phyloP scores from a whole-genome alignment of 2,329 filamentous ascomycete species.

The Thelonectria olida region DNA sequence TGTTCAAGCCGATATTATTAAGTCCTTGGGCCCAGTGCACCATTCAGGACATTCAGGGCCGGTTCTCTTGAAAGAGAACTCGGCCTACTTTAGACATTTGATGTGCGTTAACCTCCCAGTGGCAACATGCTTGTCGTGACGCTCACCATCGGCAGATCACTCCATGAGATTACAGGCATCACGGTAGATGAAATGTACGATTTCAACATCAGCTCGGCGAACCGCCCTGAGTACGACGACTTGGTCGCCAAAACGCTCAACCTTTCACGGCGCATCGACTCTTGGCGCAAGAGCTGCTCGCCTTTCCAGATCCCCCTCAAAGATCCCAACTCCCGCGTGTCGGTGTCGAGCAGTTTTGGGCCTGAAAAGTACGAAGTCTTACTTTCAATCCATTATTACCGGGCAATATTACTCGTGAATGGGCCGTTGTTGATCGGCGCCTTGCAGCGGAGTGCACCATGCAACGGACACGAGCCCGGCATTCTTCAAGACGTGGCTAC shows the following conservation, averaged over 20 bases:
- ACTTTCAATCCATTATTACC: conserved; percentile 57
- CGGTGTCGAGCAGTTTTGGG: conserved; percentile 8
- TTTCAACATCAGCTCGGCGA: conserved; percentile 30
- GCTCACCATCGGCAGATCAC: conserved; percentile 13
- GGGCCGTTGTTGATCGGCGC: conserved; percentile 24
- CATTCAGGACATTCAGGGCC: conserved; percentile 1
- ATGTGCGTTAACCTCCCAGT: conserved; percentile 15
- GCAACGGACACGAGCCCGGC: conserved; percentile 8
- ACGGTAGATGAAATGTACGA: conserved; percentile 30
- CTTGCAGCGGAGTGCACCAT: conserved; percentile 20
- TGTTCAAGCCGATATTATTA: conserved; percentile 16
- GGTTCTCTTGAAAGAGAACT: conserved; percentile 4
- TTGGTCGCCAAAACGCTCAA: conserved; percentile 29
- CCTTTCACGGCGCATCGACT: conserved; percentile 28
- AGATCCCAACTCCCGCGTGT: conserved; percentile 13
- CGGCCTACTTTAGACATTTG: conserved; percentile 30
- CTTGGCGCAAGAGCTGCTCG: conserved; percentile 18
- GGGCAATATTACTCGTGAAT: conserved; percentile 11
- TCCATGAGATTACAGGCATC: conserved; percentile 32
- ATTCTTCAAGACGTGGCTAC: conserved; percentile 25
- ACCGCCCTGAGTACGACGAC: conserved; percentile 13
- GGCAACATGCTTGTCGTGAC: neutral
- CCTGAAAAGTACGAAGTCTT: conserved; percentile 22
- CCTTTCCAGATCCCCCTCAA: conserved; percentile 16
- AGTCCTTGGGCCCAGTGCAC: conserved; percentile 9